phyloP scores from a whole-genome alignment of 106 monocot genomes.

The Platanthera zijinensis region DNA sequence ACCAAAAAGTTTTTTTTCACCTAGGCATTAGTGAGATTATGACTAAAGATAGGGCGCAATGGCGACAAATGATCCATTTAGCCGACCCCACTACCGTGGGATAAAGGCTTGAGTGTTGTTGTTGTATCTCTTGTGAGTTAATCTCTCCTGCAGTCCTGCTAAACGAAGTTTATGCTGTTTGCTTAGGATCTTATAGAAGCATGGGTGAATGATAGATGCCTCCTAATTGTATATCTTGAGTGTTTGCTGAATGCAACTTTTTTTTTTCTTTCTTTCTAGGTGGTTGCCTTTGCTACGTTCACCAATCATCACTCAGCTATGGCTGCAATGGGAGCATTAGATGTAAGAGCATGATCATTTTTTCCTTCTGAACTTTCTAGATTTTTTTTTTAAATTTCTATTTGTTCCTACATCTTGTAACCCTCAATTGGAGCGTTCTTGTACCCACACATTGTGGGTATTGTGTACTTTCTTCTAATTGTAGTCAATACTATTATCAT shows the following conservation, averaged over 20 bases:
- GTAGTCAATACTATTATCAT: too few relatives aligned
- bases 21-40: too few relatives aligned
- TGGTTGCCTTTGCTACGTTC: constrained; percentile 80
- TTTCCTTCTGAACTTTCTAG: background rate
- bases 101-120: too few relatives aligned
- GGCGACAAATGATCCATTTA: too few relatives aligned
- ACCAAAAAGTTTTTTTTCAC: too few relatives aligned
- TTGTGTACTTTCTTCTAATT: too few relatives aligned
- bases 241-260: background rate
- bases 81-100: too few relatives aligned
- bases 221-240: background rate
- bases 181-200: background rate
- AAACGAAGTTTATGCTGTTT: background rate
- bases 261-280: constrained; percentile 22
- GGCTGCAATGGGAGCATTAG: constrained; percentile 49
- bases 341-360: constrained; percentile 37
- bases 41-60: too few relatives aligned
- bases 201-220: background rate
- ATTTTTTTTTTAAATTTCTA: background rate
- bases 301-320: constrained; percentile 64
- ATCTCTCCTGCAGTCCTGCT: background rate
- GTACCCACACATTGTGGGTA: background rate
- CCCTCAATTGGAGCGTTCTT: background rate
- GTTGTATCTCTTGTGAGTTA: background rate
- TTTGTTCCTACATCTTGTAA: background rate